A percentile compares a stretch with the other conserved stretches of the same genome.
phyloP scores from a whole-genome alignment of 768 basidiomycete species.

The Vararia minispora region DNA sequence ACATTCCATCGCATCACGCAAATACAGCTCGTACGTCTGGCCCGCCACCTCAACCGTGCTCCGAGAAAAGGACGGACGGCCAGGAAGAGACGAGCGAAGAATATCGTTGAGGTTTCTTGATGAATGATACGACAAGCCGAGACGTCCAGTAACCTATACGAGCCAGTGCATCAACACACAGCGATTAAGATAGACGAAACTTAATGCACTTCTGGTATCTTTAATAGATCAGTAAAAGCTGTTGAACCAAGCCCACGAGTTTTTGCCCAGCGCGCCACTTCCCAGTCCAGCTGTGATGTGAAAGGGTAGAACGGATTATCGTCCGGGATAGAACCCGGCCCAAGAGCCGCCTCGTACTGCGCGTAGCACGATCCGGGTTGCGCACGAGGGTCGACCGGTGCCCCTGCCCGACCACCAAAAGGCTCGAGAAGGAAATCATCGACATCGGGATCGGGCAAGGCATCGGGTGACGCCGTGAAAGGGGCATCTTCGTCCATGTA shows the following conservation, averaged over 20 bases:
- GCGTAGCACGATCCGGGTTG: too few species aligned
- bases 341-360: too few species aligned
- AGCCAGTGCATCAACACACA: too few species aligned
- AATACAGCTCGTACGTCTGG: background rate
- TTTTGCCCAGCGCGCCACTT: slow-evolving; percentile 14
- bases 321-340: too few species aligned
- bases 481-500: too few species aligned
- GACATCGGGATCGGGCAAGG: too few species aligned
- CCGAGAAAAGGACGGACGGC: background rate
- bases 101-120: background rate
- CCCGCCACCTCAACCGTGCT: background rate
- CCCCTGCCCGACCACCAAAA: too few species aligned
- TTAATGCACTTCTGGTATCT: slow-evolving; percentile 6
- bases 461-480: too few species aligned
- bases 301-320: slow-evolving; percentile 10
- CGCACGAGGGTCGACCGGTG: too few species aligned
- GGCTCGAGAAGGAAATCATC: too few species aligned
- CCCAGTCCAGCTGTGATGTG: slow-evolving; percentile 7
- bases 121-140: background rate
- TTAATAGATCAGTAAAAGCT: slow-evolving; percentile 9
- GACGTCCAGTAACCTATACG: slow-evolving; percentile 3
- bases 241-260: slow-evolving; percentile 7
- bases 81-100: background rate
- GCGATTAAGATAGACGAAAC: background rate
- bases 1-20: slow-evolving; percentile 1